A percentile compares a stretch with the other conserved stretches of the same genome.
Conservation (phyloP, 495 filamentous ascomycete species). For the Hyphodiscus hymeniophilus region DNA sequence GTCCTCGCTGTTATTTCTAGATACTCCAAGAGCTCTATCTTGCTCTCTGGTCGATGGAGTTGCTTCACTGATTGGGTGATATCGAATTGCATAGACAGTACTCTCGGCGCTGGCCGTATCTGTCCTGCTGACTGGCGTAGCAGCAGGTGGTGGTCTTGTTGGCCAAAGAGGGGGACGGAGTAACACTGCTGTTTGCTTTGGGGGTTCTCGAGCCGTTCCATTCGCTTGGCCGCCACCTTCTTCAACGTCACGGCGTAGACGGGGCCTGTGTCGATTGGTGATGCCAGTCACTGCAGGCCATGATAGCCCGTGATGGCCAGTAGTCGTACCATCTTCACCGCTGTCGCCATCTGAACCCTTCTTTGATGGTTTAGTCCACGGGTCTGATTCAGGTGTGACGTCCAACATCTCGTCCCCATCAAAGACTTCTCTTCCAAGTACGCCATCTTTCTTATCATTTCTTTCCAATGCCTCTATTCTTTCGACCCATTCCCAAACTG, state of each 20-base stretch:
- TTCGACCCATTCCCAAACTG: constrained; percentile 99
- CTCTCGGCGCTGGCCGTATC: constrained; percentile 53
- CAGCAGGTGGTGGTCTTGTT: constrained; percentile 18
- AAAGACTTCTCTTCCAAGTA: constrained; percentile 88
- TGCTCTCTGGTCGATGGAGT: constrained; percentile 39
- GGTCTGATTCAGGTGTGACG: constrained; percentile 45
- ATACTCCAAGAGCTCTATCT: neutral
- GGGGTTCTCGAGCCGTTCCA: constrained; percentile 3
- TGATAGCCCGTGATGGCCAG: constrained; percentile 26
- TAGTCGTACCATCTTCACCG: constrained; percentile 13
- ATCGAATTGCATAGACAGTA: constrained; percentile 78
- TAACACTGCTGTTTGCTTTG: constrained; percentile 3
- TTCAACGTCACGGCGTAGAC: constrained; percentile 20
- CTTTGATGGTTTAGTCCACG: constrained; percentile 13
- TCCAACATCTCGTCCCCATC: constrained; percentile 97
- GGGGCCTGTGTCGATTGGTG: constrained; percentile 32
- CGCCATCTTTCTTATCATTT: constrained; percentile 93
- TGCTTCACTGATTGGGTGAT: constrained; percentile 67
- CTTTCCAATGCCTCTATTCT: constrained; percentile 94
- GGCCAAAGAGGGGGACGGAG: constrained; percentile 21
- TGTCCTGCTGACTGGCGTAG: constrained; percentile 23
- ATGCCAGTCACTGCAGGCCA: constrained; percentile 41
- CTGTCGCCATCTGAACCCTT: constrained; percentile 1
- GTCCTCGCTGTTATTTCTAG: constrained; percentile 11
- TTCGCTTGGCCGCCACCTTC: constrained; percentile 7